Percentiles rank a stretch among this genome's conserved stretches.
phyloP scores from a whole-genome alignment of 768 basidiomycete genomes.

The Tephrocybe sp. region DNA sequence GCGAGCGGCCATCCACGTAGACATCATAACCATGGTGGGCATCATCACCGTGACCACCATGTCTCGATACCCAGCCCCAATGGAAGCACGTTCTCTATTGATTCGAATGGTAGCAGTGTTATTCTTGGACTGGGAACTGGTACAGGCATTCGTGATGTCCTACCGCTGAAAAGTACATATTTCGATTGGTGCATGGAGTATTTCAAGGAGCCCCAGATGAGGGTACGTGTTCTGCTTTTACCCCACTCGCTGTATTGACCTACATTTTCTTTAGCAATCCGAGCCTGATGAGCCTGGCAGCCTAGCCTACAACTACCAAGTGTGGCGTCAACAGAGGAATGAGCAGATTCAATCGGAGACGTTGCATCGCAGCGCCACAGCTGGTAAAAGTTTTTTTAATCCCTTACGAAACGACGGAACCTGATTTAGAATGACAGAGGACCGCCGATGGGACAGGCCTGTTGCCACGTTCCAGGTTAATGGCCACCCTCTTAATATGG shows the following conservation, averaged over 20 bases:
- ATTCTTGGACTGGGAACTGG: slow-evolving; percentile 80
- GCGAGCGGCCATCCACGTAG: slow-evolving; percentile 38
- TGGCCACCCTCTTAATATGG: slow-evolving; percentile 69
- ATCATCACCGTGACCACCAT: slow-evolving; percentile 18
- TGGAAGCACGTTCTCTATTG: slow-evolving; percentile 75
- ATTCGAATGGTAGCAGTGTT: slow-evolving; percentile 64
- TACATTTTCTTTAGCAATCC: slow-evolving; percentile 60
- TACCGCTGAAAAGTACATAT: slow-evolving; percentile 89
- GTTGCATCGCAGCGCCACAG: slow-evolving; percentile 61
- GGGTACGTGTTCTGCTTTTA: slow-evolving; percentile 49
- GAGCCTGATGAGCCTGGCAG: slow-evolving; percentile 97
- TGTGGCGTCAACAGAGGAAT: slow-evolving; percentile 91
- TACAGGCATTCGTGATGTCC: slow-evolving; percentile 73
- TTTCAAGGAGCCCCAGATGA: slow-evolving; percentile 98
- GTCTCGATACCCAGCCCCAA: slow-evolving; percentile 62
- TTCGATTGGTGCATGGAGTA: slow-evolving; percentile 98
- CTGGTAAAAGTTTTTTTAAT: slow-evolving; percentile 59
- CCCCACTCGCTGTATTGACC: not conserved
- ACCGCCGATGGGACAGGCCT: slow-evolving; percentile 67
- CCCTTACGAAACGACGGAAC: not conserved
- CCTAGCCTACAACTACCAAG: slow-evolving; percentile 88
- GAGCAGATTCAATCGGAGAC: slow-evolving; percentile 76
- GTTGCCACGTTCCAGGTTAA: slow-evolving; percentile 61
- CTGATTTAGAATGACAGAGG: slow-evolving; percentile 36
- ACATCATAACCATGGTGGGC: slow-evolving; percentile 24